These are phyloP conservation scores for Bryum argenteum DNA, from an alignment of 225 moss, liverwort and hornwort species.

Conservation along the genomic window DNA sequence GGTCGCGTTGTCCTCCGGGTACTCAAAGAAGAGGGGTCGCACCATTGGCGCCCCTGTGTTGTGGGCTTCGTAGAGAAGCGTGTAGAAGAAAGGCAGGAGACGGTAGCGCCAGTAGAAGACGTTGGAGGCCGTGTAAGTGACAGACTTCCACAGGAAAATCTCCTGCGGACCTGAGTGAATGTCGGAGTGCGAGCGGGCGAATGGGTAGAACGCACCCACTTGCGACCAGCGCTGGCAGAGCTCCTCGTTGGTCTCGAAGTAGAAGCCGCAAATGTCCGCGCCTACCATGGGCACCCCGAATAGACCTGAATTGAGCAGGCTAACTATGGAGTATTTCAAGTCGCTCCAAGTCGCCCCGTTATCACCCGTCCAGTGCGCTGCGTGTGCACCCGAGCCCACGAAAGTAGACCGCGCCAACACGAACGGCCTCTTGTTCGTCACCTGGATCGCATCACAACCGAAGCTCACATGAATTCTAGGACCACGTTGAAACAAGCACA, in stretches of 20 bases:
- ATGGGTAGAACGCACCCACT: conserved; percentile 81
- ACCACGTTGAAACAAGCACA: neutral
- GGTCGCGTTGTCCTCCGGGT: conserved; percentile 46
- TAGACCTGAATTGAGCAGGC: conserved; percentile 63
- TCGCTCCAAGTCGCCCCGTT: conserved; percentile 66
- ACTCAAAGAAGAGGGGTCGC: conserved; percentile 77
- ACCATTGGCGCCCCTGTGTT: conserved; percentile 53
- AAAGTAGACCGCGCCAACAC: conserved; percentile 65
- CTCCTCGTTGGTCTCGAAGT: conserved; percentile 58
- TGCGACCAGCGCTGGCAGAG: conserved; percentile 79
- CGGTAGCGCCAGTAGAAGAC: conserved; percentile 64
- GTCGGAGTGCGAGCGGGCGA: conserved; percentile 65
- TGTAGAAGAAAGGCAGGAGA: conserved; percentile 75
- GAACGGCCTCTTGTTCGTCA: conserved; percentile 63
- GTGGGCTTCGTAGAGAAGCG: conserved; percentile 63
- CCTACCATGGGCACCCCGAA: conserved; percentile 77
- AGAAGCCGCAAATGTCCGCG: conserved; percentile 77
- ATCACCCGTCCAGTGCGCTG: conserved; percentile 81
- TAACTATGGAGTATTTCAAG: conserved; percentile 53
- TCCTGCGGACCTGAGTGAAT: conserved; percentile 55
- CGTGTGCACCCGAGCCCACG: conserved; percentile 59
- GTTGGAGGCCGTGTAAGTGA: conserved; percentile 43
- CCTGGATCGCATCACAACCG: conserved; percentile 18
- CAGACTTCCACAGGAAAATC: conserved; percentile 71
- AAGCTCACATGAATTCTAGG: neutral